Evolutionary conservation across 768 basidiomycete species (phyloP), one percentile per base, ranked within the genome.

Genomic region (Amanita brunnescens): DNA sequence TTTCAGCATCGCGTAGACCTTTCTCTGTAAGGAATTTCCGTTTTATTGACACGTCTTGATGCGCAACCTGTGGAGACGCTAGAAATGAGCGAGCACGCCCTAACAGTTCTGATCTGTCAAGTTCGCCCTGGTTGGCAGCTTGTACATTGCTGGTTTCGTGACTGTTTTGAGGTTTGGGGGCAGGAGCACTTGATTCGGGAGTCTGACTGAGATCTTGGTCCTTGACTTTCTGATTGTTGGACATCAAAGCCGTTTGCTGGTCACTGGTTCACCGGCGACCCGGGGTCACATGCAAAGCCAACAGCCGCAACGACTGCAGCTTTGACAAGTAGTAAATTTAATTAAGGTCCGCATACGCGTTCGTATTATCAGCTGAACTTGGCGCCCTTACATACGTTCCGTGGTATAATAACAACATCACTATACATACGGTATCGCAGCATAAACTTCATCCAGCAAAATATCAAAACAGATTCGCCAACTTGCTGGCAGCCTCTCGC

Each of bases 401-500:
- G 10, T 35, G 30, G 44, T 39, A 55, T 37, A 39, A 35, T 44
- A 29, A 8, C 26, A 38, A 51, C n/a, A 52, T 41, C 16, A 44
- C 35, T 21, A 42, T 47, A 35, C 35, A 47, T 30, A 18, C n/a
- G 21, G 21, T 20, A 44, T 38, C n/a, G 26, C 18, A 34, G 23
- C 23, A 37, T 32, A 18, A 24, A 7, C 16, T 42, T 29, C 26
- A 29, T 29, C 26, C 26, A 29, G 41, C 12, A 7, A 23, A 42
- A 21, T 1, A 47, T 63, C 69, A 90, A 62, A 90, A 88, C 84
- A 89, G 86, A 61, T 92, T 94, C 6, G 90, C 91, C 51, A 93
- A 75, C 64, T 92, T 93, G 63, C 88, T 88, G 16, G 89, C 91
- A 12, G 89, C 89, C 61, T 90, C 84, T 60, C 85, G 74, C 8